Base-by-base conservation (phyloP, 2,329 filamentous ascomycete species). In the Trichoderma aggressivum region DNA sequence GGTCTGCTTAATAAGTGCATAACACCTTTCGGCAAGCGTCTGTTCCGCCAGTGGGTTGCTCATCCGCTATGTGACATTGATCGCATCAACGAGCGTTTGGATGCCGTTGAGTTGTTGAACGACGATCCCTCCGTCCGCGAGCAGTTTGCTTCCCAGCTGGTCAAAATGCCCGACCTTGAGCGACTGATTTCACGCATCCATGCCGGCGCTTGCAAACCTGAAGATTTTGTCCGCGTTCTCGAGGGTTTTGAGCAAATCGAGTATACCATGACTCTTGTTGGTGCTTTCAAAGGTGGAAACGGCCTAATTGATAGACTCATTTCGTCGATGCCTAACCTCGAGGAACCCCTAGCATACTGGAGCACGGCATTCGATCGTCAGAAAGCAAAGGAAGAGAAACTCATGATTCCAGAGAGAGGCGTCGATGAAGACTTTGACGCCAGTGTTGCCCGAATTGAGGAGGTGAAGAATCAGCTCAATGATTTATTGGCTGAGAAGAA, bases 241-340 rank as follows among this genome's bases (percentile, higher is more conserved):
- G 94, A 98, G 80, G 96, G 96, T 0, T 99, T 98, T 76, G 96
- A 98, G 83, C 95, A 98, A 81, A 98, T 99, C 59, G 94, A 98
- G 74, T 96, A 97, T 79, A 97, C 94, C 1, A 93, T 97, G 87
- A 88, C 89, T 65, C 86, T 98, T 26, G 86, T 98, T 1, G 86
- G 87, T 60, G 87, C 90, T 10, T 92, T 92, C 76, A 89, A 91
- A 67, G 88, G 90, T n/a, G 92, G 91, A 3, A 91, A 94, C 63
- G 92, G 94, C 3, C 87, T 98, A 3, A 91, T 99, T 55, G 92
- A 94, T 71, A 90, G 94, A 67, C 88, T 99, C 50, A 89, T 98
- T 56, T 83, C 88, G 0, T 87, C 91, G 0, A 97, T 99, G 94
- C 96, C 96, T 0, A 88, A 97, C 77, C 87, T 99, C 3, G 86